These are phyloP conservation scores for Syzygium aqueum DNA, from an alignment of 345 rosid species.

Conservation along the genomic window DNA sequence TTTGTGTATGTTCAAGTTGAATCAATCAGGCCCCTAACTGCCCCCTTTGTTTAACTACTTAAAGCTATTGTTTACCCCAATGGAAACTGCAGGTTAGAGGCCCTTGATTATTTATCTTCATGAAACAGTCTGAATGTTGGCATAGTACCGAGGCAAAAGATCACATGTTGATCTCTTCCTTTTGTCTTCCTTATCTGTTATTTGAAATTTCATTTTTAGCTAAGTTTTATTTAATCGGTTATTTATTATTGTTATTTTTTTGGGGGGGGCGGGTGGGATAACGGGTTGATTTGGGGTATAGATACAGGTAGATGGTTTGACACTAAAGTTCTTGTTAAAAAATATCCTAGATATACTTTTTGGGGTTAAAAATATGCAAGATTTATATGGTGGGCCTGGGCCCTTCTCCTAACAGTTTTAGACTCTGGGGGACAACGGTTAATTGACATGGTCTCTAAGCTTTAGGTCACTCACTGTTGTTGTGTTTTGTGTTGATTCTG, in stretches of 20 bases:
- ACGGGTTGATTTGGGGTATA: background rate
- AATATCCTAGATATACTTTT: background rate
- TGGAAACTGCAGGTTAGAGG: background rate
- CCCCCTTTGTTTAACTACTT: background rate
- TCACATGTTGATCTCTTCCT: background rate
- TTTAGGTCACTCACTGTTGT: background rate
- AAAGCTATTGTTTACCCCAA: background rate
- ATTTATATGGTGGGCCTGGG: background rate
- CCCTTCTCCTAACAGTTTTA: background rate
- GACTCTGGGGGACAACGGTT: background rate
- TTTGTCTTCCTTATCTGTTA: background rate
- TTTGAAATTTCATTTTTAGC: background rate
- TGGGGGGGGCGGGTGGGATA: rapidly evolving
- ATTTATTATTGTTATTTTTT: background rate
- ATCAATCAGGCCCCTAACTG: background rate
- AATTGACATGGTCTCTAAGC: background rate
- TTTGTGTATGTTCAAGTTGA: background rate
- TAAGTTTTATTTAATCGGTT: background rate
- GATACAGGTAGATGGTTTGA: background rate
- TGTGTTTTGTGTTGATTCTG: background rate
- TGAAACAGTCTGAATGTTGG: background rate
- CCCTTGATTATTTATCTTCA: background rate
- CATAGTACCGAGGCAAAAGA: background rate
- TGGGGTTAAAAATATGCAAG: background rate
- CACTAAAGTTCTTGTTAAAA: background rate